Conservation (phyloP, 2,329 filamentous ascomycete species). For the Aureobasidium sp. region DNA sequence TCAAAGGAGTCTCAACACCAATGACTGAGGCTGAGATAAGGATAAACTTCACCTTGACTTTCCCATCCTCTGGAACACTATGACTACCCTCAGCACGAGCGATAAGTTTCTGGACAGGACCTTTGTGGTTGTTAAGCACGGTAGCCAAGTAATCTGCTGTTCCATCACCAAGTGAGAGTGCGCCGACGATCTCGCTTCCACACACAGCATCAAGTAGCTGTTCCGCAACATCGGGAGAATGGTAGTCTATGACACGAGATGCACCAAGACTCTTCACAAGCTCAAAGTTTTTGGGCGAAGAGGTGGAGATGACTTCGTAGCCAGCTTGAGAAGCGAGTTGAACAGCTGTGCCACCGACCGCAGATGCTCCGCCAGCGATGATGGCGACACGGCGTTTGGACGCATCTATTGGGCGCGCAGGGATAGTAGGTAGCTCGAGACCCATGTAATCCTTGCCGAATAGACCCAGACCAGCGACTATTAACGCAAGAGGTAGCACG, state of each 20-base stretch:
- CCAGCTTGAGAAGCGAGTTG: slow-evolving; percentile 41
- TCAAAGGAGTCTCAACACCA: background rate
- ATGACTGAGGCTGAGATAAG: background rate
- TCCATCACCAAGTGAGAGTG: background rate
- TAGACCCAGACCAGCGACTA: background rate
- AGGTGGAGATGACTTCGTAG: slow-evolving; percentile 40
- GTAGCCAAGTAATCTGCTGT: background rate
- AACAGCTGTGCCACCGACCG: slow-evolving; percentile 41
- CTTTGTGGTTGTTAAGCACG: background rate
- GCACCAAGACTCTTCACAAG: slow-evolving; percentile 42
- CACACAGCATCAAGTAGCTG: slow-evolving; percentile 17
- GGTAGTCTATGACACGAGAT: slow-evolving; percentile 41
- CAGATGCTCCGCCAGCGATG: slow-evolving; percentile 47
- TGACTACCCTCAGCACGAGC: background rate
- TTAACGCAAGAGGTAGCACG: background rate
- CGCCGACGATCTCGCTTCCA: background rate
- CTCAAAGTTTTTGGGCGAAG: slow-evolving; percentile 38
- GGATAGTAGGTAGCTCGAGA: background rate
- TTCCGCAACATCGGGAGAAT: slow-evolving; percentile 29
- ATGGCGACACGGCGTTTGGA: slow-evolving; percentile 30
- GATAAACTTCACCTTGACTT: background rate
- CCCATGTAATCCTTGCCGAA: background rate
- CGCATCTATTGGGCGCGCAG: background rate
- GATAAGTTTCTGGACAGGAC: background rate
- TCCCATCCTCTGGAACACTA: background rate